Evolutionary conservation across 192 early-diverging fungal genomes (phyloP).

Genomic region (Linnemannia hyalina): DNA sequence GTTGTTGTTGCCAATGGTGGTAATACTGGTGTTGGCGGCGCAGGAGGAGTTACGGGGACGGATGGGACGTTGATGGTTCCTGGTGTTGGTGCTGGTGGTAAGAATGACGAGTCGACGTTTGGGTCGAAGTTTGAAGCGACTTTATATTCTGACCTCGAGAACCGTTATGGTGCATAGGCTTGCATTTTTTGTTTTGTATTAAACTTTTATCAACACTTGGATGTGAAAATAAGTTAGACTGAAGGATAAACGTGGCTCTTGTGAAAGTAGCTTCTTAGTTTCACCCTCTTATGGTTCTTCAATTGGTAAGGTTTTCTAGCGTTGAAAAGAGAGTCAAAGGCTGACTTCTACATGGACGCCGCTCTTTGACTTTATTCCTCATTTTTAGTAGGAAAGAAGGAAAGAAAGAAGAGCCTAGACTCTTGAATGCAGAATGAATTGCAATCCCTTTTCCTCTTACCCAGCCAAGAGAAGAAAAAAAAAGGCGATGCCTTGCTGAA

Average conservation of each 20-base stretch:
- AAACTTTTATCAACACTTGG: background rate
- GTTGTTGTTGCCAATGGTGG: background rate
- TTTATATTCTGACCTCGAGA: constrained; percentile 47
- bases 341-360: too few species aligned
- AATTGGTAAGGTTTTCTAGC: too few species aligned
- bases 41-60: background rate
- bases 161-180: constrained; percentile 16
- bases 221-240: background rate
- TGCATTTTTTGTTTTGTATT: background rate
- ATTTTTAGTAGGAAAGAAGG: background rate
- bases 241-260: background rate
- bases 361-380: background rate
- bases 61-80: background rate
- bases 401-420: background rate
- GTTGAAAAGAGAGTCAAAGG: too few species aligned
- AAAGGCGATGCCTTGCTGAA: background rate
- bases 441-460: background rate
- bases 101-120: constrained; percentile 16
- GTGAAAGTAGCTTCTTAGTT: background rate
- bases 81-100: background rate
- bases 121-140: constrained; percentile 39
- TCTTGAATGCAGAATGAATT: background rate
- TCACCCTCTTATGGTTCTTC: background rate
- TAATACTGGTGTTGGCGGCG: background rate
- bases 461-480: background rate